A percentile compares a stretch with the other conserved stretches of the same genome.
phyloP scores from a whole-genome alignment of 1,139 yeast genomes.

The Petasospora rhodanensis region DNA sequence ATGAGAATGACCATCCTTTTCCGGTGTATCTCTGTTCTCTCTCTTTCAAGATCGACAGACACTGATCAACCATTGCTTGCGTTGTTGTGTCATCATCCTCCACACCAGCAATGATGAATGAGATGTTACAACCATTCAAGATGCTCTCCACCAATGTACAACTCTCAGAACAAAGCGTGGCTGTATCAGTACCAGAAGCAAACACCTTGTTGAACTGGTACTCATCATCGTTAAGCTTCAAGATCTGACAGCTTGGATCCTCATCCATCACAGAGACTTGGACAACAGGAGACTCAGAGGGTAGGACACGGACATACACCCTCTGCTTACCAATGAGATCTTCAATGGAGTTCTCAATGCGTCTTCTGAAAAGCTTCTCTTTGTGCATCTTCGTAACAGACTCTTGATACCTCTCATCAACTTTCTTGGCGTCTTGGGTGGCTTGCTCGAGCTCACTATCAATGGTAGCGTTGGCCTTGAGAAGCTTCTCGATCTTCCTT shows the following conservation, averaged over 20 bases:
- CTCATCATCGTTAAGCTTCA: conserved; percentile 1
- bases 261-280: conserved; percentile 2
- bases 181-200: background rate
- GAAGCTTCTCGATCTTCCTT: conserved; percentile 3
- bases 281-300: background rate
- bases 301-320: conserved; percentile 29
- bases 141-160: conserved; percentile 16
- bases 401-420: conserved; percentile 6
- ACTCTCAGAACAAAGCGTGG: conserved; percentile 15
- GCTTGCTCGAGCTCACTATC: conserved; percentile 4
- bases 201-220: conserved; percentile 16
- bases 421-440: conserved; percentile 1
- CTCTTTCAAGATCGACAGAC: conserved; percentile 3
- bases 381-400: conserved; percentile 25
- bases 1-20: conserved; percentile 13
- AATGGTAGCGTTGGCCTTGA: conserved; percentile 5
- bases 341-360: conserved; percentile 50
- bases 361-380: conserved; percentile 33
- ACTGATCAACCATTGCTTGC: conserved; percentile 5
- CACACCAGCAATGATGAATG: conserved; percentile 12
- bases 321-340: conserved; percentile 39
- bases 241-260: conserved; percentile 9
- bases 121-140: conserved; percentile 19
- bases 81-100: conserved; percentile 6
- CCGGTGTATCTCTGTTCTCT: conserved; percentile 12